Percentiles rank a stretch among this genome's conserved stretches.
These are phyloP conservation scores for Arachnopeziza araneosa DNA, from an alignment of 2,329 filamentous ascomycete genomes.

Conservation along the genomic window DNA sequence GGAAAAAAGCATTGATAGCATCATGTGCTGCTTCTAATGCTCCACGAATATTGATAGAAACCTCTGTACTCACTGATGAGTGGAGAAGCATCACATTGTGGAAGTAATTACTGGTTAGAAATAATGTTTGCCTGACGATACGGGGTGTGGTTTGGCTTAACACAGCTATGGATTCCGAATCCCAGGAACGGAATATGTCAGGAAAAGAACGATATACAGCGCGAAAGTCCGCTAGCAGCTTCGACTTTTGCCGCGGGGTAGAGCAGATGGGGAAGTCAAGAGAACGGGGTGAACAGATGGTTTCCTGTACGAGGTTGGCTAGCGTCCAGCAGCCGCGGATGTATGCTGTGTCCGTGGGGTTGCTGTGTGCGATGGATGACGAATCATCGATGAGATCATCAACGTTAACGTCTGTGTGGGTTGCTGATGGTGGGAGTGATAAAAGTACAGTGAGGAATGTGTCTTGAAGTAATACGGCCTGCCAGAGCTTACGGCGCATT, in stretches of 20 bases:
- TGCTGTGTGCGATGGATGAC: constrained; percentile 49
- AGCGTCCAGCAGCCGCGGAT: constrained; percentile 67
- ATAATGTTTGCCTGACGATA: constrained; percentile 67
- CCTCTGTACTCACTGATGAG: constrained; percentile 56
- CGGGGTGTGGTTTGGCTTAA: constrained; percentile 53
- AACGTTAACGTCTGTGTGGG: constrained; percentile 72
- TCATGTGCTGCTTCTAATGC: constrained; percentile 72
- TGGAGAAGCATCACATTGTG: constrained; percentile 79
- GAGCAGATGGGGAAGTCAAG: constrained; percentile 67
- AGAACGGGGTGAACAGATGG: constrained; percentile 68
- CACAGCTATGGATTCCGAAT: constrained; percentile 54
- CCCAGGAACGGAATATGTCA: constrained; percentile 62
- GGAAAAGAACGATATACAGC: constrained; percentile 70
- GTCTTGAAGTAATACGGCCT: constrained; percentile 74
- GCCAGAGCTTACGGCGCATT: constrained; percentile 74
- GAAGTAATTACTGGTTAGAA: constrained; percentile 76
- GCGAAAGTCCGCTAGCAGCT: constrained; percentile 64
- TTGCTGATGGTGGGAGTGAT: constrained; percentile 70
- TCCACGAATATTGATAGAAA: constrained; percentile 60
- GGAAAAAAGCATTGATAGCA: constrained; percentile 68
- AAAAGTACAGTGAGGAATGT: constrained; percentile 75
- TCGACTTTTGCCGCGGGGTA: constrained; percentile 62
- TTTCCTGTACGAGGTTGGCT: constrained; percentile 72
- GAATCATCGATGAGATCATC: constrained; percentile 66
- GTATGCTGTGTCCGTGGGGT: constrained; percentile 63